Base-by-base conservation (phyloP, 768 basidiomycete genomes). In the Leccinum rimulosum region DNA sequence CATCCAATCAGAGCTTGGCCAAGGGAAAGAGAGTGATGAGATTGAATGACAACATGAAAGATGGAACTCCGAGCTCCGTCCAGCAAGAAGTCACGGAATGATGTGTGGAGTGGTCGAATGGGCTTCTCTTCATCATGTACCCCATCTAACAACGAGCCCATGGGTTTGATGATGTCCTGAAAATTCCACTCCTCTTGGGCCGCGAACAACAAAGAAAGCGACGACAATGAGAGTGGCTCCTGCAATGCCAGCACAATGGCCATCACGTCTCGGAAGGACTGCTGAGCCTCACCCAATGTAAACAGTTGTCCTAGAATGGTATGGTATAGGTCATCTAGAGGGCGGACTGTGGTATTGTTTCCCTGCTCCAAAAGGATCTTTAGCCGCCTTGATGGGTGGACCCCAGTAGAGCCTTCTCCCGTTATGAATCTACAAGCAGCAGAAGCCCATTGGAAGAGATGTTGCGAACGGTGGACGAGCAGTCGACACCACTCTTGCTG, bases 381-480 rank as follows among this genome's bases (percentile, higher is more conserved):
- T 0, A 45, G 9, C 19, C 17, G 4, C 5, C 10, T 22, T 1
- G 43, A 45, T 0, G 43, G 43, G n/a, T 0, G 0, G 0, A 45
- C n/a, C 0, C 43, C 43, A 3, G 0, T 45, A 5, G 19, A 22
- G 1, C 19, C 43, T 0, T 22, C 43, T 22, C n/a, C 36, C 0
- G 33, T 0, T 22, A 45, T 45, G 0, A 45, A 45, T 10, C 19
- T 0, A 11, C 43, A 45, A 45, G 45, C 45, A 47, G 45, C 0
- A 0, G 45, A 47, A 11, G 45, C 45, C 45, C 45, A 47, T 0
- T 47, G 45, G 6, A 47, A 47, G 3, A 47, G 45, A 47, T 47
- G 45, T 6, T 25, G 22, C 5, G 45, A 47, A 11, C 0, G 43
- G 9, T 45, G 17, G 17, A 45, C 43, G 1, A 45, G 43, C 1